Percentiles rank a stretch among this genome's conserved stretches.
phyloP scores from a whole-genome alignment of 441 rosid species.

The Geranium incanum region DNA sequence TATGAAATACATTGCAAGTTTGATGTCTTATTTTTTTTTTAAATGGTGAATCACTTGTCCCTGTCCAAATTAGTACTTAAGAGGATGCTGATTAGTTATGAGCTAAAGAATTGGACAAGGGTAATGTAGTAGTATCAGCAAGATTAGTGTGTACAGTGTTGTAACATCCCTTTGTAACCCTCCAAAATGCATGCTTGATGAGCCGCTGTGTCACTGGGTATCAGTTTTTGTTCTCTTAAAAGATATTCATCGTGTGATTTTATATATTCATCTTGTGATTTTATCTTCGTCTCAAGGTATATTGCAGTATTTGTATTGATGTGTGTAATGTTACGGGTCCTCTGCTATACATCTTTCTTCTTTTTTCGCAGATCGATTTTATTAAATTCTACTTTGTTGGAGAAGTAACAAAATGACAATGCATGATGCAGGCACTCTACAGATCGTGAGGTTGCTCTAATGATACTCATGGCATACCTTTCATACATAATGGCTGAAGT shows the following conservation, averaged over 20 bases:
- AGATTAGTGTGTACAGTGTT: not conserved
- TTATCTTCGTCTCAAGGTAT: not conserved
- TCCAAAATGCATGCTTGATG: not conserved
- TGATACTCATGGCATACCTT: conserved; percentile 68
- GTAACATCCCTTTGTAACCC: not conserved
- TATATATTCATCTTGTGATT: not conserved
- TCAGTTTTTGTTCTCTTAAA: not conserved
- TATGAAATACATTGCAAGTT: not conserved
- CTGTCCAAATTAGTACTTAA: not conserved
- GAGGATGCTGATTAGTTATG: not conserved
- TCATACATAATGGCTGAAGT: conserved; percentile 66
- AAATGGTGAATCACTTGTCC: not conserved
- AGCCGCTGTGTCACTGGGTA: not conserved
- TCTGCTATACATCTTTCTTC: not conserved
- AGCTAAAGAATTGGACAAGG: not conserved
- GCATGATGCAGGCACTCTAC: conserved; percentile 53
- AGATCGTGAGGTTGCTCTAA: conserved; percentile 57
- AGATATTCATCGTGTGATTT: not conserved
- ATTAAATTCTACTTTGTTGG: conserved; percentile 1
- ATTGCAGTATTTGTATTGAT: not conserved
- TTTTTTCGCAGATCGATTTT: not conserved
- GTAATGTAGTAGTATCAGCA: not conserved
- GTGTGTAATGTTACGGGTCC: not conserved
- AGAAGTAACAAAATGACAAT: not conserved
- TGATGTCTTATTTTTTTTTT: not conserved